Percentiles rank a stretch among this genome's conserved stretches.
Evolutionary conservation across 2,329 filamentous ascomycete species (phyloP).

Genomic region (Epichloe glyceriae): DNA sequence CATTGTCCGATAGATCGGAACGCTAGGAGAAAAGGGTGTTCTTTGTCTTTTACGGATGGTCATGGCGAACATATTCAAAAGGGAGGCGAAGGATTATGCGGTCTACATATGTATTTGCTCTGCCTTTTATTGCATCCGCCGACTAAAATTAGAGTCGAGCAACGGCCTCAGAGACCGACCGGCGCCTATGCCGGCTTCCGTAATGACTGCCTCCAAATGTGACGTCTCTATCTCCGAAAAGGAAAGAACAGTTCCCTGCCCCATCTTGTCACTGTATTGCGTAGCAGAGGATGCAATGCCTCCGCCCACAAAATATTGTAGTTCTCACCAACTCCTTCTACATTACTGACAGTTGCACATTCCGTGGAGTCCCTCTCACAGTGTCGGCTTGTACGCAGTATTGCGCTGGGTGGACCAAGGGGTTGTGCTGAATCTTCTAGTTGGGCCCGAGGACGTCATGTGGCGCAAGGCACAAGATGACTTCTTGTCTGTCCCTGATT

Average conservation of each 20-base stretch:
- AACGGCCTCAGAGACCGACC: conserved; percentile 63
- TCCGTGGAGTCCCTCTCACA: too few species aligned
- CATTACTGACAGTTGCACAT: neutral
- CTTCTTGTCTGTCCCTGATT: too few species aligned
- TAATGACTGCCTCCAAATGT: conserved; percentile 24
- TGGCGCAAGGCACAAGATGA: too few species aligned
- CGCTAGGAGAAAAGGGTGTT: conserved; percentile 2
- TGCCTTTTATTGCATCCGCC: conserved; percentile 33
- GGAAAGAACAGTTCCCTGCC: neutral
- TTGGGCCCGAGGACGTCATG: too few species aligned
- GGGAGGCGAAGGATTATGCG: conserved; percentile 20
- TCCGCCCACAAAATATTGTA: neutral
- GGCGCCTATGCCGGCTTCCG: conserved; percentile 52
- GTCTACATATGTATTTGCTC: conserved; percentile 28
- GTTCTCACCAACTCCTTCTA: neutral
- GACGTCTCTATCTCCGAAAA: conserved; percentile 13
- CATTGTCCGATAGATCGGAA: conserved; percentile 76
- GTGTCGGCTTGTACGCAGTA: too few species aligned
- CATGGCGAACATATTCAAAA: conserved; percentile 26
- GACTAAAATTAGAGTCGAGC: conserved; percentile 45
- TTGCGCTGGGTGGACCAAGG: too few species aligned
- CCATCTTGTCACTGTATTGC: neutral
- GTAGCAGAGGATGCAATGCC: neutral
- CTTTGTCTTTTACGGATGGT: conserved; percentile 25
- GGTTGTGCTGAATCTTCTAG: too few species aligned